phyloP scores from a whole-genome alignment of 2,329 filamentous ascomycete species.

The Parastagonospora nodorum region DNA sequence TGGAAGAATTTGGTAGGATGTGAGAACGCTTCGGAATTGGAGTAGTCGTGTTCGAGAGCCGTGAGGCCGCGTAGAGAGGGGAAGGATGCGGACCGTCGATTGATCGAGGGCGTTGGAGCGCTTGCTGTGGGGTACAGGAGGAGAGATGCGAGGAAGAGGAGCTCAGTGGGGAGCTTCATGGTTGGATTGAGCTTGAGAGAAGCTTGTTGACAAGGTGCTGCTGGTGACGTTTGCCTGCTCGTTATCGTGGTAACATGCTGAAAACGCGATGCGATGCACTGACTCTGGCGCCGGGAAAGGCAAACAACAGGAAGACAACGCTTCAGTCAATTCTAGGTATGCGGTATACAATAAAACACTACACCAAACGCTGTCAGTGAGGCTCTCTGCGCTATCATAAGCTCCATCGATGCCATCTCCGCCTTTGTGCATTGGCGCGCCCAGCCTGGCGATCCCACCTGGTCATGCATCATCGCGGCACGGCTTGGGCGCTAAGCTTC shows the following conservation, averaged over 20 bases:
- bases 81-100: conserved; percentile 8
- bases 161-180: conserved; percentile 4
- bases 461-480: neutral
- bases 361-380: no score
- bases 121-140: neutral
- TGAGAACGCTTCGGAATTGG: conserved; percentile 17
- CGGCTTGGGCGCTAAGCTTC: no score
- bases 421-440: neutral
- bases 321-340: no score
- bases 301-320: no score
- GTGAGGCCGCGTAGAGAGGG: conserved; percentile 23
- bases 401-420: no score
- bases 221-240: no score
- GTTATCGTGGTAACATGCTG: neutral
- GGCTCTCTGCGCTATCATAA: no score
- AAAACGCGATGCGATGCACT: neutral
- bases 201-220: no score
- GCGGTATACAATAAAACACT: no score
- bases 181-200: neutral
- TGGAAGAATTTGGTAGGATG: conserved; percentile 41
- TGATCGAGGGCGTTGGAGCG: conserved; percentile 1
- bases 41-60: conserved; percentile 21
- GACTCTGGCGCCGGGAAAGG: no score
- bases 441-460: neutral
- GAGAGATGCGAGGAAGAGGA: conserved; percentile 6